Evolutionary conservation across 2,329 filamentous ascomycete genomes (phyloP), one percentile per base, ranked within the genome.

Genomic region (Ploettnerulaceae sp.): DNA sequence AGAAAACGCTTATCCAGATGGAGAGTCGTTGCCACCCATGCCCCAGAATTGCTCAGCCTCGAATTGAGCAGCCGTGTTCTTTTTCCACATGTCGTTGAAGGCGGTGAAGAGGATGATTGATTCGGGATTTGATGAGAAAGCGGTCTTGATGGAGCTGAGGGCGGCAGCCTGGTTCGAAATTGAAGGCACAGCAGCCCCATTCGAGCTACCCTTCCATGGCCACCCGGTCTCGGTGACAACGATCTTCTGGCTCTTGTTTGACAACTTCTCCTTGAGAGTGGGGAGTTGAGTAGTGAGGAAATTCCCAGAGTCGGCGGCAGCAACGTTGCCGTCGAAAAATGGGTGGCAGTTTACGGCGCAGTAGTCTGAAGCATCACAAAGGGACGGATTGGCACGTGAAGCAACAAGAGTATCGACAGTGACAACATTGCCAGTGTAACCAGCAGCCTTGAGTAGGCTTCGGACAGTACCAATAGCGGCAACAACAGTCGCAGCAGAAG

Each of bases 151-250:
- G 18, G 81, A 82, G 5, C 68, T 64, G 26, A 95, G 65, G 8
- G 89, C 89, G 17, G 66, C 63, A 8, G 69, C 62, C 65, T 95
- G 89, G 55, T 89, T 80, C 8, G 72, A 68, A n/a, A 69, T 58
- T 9, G 80, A 79, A 0, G 88, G 84, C 2, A 90, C 70, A n/a
- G 87, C 87, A 14, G 63, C 60, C 2, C 79, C 78, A 62, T 93
- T 90, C 42, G 72, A 50, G 9, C 70, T 56, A 14, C 89, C 89
- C 55, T 77, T 66, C 63, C 77, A 81, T 32, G 89, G 89, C 89
- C 89, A 95, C 40, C 89, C 89, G 3, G 84, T 83, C 71, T 95
- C 89, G 1, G 86, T 89, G 56, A 94, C 81, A 28, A 91, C 71
- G 24, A 86, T 74, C 35, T 74, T 72, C 66, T 88, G 84, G 54